Conservation (phyloP, 345 rosid species). For the Populus davidiana region DNA sequence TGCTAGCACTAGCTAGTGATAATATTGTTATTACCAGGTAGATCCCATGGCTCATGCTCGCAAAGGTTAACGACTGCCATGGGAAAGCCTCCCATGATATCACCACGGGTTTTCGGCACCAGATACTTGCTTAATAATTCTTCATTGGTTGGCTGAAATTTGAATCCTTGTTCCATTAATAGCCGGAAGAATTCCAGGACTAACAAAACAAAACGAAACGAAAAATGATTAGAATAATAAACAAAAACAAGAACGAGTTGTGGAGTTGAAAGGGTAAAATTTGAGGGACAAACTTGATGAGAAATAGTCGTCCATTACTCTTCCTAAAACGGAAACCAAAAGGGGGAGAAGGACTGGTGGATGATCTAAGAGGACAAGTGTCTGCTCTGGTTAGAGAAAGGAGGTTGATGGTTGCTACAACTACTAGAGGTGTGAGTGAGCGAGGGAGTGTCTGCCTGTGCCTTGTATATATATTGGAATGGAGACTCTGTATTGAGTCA, state of each 20-base stretch:
- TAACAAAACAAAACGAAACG: background rate
- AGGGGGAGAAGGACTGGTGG: background rate
- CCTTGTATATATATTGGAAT: background rate
- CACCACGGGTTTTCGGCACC: conserved; percentile 23
- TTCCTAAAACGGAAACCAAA: background rate
- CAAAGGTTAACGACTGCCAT: conserved; percentile 38
- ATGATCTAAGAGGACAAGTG: background rate
- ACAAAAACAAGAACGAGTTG: background rate
- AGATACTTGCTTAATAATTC: conserved; percentile 35
- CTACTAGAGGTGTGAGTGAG: background rate
- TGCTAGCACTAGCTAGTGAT: background rate
- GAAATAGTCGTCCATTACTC: background rate
- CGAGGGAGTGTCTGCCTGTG: background rate
- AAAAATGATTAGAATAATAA: background rate
- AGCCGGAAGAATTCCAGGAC: background rate
- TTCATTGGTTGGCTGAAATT: conserved; percentile 42
- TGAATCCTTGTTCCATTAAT: background rate
- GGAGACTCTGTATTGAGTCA: background rate
- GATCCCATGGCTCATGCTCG: conserved; percentile 46
- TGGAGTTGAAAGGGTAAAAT: background rate
- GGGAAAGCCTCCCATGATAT: background rate
- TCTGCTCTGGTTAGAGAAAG: background rate
- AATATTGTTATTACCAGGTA: conserved; percentile 25
- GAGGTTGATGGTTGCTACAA: background rate
- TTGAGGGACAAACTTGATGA: background rate